Conservation (phyloP, 2,329 filamentous ascomycete species). For the Claviceps digitariae region DNA sequence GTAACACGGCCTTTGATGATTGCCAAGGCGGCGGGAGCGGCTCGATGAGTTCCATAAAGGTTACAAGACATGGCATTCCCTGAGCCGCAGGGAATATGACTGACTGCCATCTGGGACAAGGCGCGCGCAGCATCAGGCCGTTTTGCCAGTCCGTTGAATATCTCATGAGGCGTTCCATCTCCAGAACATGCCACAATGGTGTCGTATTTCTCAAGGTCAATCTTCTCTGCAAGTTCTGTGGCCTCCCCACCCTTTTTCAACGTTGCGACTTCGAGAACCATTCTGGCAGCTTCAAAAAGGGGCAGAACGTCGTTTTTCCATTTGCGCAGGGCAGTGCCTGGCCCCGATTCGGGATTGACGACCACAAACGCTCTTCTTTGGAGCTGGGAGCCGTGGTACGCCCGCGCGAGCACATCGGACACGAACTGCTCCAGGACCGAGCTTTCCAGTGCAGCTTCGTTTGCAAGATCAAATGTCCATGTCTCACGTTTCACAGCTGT, state of each 20-base stretch:
- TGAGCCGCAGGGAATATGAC: slow-evolving; percentile 80
- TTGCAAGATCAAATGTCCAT: slow-evolving; percentile 37
- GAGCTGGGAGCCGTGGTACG: slow-evolving; percentile 56
- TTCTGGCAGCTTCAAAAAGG: slow-evolving; percentile 68
- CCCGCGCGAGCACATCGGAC: slow-evolving; percentile 47
- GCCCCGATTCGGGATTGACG: slow-evolving; percentile 82
- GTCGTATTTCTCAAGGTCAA: slow-evolving; percentile 73
- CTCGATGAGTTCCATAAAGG: slow-evolving; percentile 64
- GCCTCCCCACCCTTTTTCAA: slow-evolving; percentile 68
- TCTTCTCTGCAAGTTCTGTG: slow-evolving; percentile 55
- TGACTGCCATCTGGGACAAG: slow-evolving; percentile 63
- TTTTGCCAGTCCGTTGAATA: slow-evolving; percentile 82
- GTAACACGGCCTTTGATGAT: slow-evolving; percentile 82
- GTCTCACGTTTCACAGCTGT: slow-evolving; percentile 45
- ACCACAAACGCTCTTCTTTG: slow-evolving; percentile 74
- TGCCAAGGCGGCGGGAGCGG: slow-evolving; percentile 63
- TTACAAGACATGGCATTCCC: slow-evolving; percentile 93
- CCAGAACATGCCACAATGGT: slow-evolving; percentile 82
- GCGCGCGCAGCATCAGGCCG: slow-evolving; percentile 63
- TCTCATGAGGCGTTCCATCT: slow-evolving; percentile 82
- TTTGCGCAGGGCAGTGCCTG: slow-evolving; percentile 57
- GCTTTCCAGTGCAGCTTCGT: slow-evolving; percentile 11
- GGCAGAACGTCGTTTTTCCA: slow-evolving; percentile 68
- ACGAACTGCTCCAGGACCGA: slow-evolving; percentile 47
- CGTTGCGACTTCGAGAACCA: slow-evolving; percentile 57